Percentiles rank a stretch among this genome's conserved stretches.
Conservation (phyloP, 352 stramenopile genomes). For the Phytopythium litorale region DNA sequence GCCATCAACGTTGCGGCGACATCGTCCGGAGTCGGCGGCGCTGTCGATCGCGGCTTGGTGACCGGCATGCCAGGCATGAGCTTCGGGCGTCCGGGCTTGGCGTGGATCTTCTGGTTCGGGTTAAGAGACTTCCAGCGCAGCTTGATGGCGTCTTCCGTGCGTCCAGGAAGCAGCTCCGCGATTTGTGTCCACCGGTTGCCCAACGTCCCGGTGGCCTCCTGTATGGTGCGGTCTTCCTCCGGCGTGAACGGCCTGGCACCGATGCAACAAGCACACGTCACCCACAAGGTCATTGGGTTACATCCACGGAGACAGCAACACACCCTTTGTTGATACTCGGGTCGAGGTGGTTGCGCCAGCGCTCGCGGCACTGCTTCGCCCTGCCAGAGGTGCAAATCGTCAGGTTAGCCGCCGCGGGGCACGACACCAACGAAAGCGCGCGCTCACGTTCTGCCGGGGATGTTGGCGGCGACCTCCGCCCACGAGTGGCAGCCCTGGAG, state of each 20-base stretch:
- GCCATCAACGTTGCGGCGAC: conserved; percentile 46
- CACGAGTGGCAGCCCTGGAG: conserved; percentile 67
- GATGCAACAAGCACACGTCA: conserved; percentile 5
- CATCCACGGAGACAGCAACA: background rate
- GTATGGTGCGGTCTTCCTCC: conserved; percentile 93
- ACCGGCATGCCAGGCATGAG: conserved; percentile 49
- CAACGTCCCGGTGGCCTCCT: conserved; percentile 86
- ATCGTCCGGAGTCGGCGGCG: conserved; percentile 49
- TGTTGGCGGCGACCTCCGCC: conserved; percentile 54
- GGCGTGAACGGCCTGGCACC: conserved; percentile 64
- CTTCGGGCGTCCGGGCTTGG: conserved; percentile 56
- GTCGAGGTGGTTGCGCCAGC: conserved; percentile 96
- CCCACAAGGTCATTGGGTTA: background rate
- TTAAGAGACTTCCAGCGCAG: conserved; percentile 77
- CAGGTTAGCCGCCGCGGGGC: background rate
- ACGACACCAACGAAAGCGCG: background rate
- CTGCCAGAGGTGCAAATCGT: conserved; percentile 23
- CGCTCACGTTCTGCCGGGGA: conserved; percentile 57
- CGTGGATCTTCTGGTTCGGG: conserved; percentile 53
- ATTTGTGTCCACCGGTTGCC: conserved; percentile 96
- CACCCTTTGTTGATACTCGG: conserved; percentile 89
- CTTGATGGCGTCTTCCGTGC: conserved; percentile 88
- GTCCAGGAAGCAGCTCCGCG: conserved; percentile 77
- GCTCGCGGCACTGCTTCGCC: conserved; percentile 94
- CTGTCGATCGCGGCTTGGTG: conserved; percentile 38